Evolutionary conservation across 2,329 filamentous ascomycete species (phyloP).

Genomic region (Epichloe typhina): DNA sequence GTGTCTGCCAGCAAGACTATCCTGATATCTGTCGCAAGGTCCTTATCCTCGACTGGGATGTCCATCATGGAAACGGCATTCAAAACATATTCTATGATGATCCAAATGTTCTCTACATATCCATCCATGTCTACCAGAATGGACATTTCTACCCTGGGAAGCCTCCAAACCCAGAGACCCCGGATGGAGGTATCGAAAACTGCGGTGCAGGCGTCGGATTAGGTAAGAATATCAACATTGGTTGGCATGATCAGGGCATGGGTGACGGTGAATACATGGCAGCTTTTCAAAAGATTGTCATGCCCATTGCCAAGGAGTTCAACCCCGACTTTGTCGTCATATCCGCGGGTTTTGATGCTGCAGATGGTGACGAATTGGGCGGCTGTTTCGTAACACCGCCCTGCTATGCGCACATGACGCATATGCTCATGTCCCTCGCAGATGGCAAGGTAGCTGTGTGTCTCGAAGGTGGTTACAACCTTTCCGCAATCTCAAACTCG

Average conservation of each 20-base stretch:
- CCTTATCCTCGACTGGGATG: conserved; percentile 85
- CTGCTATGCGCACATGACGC: conserved; percentile 97
- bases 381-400: conserved; percentile 83
- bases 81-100: conserved; percentile 95
- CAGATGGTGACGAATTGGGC: conserved; percentile 82
- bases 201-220: conserved; percentile 41
- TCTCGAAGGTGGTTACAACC: conserved; percentile 90
- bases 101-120: conserved; percentile 91
- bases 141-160: conserved; percentile 74
- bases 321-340: conserved; percentile 90
- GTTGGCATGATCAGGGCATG: conserved; percentile 64
- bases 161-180: conserved; percentile 41
- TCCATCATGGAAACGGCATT: conserved; percentile 75
- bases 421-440: conserved; percentile 95
- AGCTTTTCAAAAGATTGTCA: conserved; percentile 88
- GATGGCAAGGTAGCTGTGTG: conserved; percentile 83
- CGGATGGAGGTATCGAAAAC: conserved; percentile 48
- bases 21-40: conserved; percentile 75
- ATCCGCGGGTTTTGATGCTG: conserved; percentile 91
- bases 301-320: conserved; percentile 92
- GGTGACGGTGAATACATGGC: conserved; percentile 94
- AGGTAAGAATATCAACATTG: conserved; percentile 54
- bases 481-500: conserved; percentile 82
- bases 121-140: conserved; percentile 75
- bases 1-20: conserved; percentile 70